Evolutionary conservation across 1,284 basidiomycete species (phyloP), one percentile per base, ranked within the genome.

Genomic region (Cutaneotrichosporon cyanovorans): DNA sequence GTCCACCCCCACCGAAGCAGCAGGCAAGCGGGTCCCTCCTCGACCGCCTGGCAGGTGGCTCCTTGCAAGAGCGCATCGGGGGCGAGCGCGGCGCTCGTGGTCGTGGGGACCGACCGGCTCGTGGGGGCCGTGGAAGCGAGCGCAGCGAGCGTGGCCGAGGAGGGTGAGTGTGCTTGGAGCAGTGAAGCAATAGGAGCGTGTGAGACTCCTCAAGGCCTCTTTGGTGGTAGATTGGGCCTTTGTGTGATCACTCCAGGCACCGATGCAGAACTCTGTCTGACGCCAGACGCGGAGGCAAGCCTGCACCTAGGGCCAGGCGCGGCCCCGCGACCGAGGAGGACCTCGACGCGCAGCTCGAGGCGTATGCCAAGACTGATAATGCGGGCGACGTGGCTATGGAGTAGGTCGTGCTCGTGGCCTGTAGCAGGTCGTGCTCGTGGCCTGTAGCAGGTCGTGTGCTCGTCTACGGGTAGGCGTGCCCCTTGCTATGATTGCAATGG

Each of bases 301-400:
- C 25, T 28, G 25, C 25, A 3, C 38, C n/a, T n/a, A n/a, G 40
- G 4, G 53, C 72, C 5, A 80, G 78, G 63, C 79, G 25, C 78
- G 65, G 64, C 42, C 72, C 74, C 1, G 73, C 85, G 63, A 88
- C 85, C 8, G 83, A 80, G 5, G 85, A 82, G 45, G 88, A 95
- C 57, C 73, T 96, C 46, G 92, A 96, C 70, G 83, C 80, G 63
- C 90, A 96, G 73, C 71, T 96, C 53, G 91, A 95, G 58, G 81
- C 83, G 1, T 95, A 28, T 12, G 7, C 92, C 70, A 90, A 93
- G 87, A 76, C 79, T n/a, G 50, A 56, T 19, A n/a, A n/a, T n/a
- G 22, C 25, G n/a, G 50, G 46, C 3, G 53, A 55, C 32, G 53
- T 51, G 11, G 36, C 41, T 4, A 55, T 55, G 53, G 40, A 30